Percentiles rank a stretch among this genome's conserved stretches.
phyloP scores from a whole-genome alignment of 352 stramenopile species.

The Phytophthora ohioensis region DNA sequence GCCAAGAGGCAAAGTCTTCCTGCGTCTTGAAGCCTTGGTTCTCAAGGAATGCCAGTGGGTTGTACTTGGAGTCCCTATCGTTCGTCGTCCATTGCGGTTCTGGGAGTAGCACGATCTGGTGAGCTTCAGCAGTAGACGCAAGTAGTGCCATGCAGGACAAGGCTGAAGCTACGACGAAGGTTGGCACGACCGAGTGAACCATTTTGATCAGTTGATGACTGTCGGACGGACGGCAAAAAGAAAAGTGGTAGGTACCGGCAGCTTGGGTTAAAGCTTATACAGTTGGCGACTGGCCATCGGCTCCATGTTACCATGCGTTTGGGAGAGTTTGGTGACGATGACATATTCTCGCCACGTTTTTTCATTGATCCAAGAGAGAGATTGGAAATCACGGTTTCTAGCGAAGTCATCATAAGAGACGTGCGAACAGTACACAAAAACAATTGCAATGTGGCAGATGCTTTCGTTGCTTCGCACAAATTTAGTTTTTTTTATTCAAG shows the following conservation, averaged over 20 bases:
- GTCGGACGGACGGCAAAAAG: slow-evolving; percentile 26
- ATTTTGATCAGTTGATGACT: slow-evolving; percentile 5
- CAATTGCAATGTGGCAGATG: too few relatives aligned
- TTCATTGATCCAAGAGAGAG: slow-evolving; percentile 18
- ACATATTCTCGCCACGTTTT: slow-evolving; percentile 2
- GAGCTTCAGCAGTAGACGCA: slow-evolving; percentile 29
- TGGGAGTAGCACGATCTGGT: slow-evolving; percentile 48
- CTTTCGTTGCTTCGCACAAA: too few relatives aligned
- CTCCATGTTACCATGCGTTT: background rate
- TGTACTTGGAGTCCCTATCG: slow-evolving; percentile 45
- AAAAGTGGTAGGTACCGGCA: slow-evolving; percentile 1
- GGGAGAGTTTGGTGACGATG: too few relatives aligned
- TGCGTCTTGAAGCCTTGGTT: slow-evolving; percentile 51
- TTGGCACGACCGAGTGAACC: slow-evolving; percentile 23
- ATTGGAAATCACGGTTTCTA: slow-evolving; percentile 13
- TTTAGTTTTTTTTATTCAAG: too few relatives aligned
- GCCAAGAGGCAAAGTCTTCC: slow-evolving; percentile 46
- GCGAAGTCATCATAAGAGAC: too few relatives aligned
- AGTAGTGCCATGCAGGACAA: slow-evolving; percentile 39
- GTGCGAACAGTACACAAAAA: too few relatives aligned
- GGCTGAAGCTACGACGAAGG: slow-evolving; percentile 27
- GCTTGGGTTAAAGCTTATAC: too few relatives aligned
- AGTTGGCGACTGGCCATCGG: too few relatives aligned
- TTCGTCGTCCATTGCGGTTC: slow-evolving; percentile 38
- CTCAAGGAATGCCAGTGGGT: slow-evolving; percentile 57